Evolutionary conservation across 345 rosid species (phyloP).

Genomic region (Hibiscus mutabilis): DNA sequence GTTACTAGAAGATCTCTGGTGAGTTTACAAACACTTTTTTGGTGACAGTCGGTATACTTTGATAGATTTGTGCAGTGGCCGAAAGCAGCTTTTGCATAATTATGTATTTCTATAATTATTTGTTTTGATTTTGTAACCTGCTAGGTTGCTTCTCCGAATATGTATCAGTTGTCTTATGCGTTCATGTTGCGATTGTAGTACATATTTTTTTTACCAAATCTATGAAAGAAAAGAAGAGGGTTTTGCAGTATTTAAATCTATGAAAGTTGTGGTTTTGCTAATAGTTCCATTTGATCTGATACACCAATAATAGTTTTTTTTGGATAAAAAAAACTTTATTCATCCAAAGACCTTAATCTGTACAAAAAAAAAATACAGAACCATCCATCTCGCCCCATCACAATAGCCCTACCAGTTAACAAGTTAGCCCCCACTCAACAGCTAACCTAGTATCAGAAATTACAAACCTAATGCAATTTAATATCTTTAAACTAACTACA

Average conservation of each 20-base stretch:
- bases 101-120: background rate
- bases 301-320: background rate
- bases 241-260: background rate
- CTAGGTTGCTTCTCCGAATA: background rate
- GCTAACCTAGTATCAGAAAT: too few species aligned
- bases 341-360: too few species aligned
- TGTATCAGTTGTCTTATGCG: background rate
- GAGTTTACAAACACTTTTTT: background rate
- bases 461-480: too few species aligned
- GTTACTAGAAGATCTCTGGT: background rate
- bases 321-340: too few species aligned
- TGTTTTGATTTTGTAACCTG: background rate
- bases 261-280: background rate
- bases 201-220: background rate
- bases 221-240: background rate
- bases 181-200: background rate
- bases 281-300: background rate
- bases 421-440: too few species aligned
- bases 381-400: too few species aligned
- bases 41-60: background rate
- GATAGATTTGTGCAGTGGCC: background rate
- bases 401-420: too few species aligned
- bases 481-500: too few species aligned
- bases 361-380: too few species aligned
- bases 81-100: background rate